Base-by-base conservation (phyloP, 2,329 filamentous ascomycete species). In the Helotiales sp. region DNA sequence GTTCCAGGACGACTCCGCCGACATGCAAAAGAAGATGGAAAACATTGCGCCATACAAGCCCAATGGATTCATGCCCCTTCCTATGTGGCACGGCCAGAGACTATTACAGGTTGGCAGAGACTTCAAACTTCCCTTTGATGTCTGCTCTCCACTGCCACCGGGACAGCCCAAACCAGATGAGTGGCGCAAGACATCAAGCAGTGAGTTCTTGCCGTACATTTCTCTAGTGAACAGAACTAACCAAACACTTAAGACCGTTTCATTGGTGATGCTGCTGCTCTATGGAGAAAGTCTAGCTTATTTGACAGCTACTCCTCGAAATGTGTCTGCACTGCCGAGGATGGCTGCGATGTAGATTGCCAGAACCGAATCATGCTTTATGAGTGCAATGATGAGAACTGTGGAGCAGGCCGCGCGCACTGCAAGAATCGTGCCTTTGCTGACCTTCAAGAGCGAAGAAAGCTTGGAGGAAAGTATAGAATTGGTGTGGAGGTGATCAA, bases 361-460 rank as follows among this genome's bases (percentile, higher is more conserved):
- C 90, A 96, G 70, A 99, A 99, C 73, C 83, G 92, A 61, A 92
- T 92, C 73, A 98, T 98, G 92, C 86, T 96, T 55, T 98, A 97
- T 73, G 95, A 99, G 76, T 99, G 95, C 72, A 91, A 98, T 72
- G 83, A 88, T 47, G 87, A 82, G 57, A 99, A 97, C 72, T 99
- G 95, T 77, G 89, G 87, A 58, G 78, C 93, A 15, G 88, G 89
- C 38, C 79, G 83, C n/a, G 81, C 85, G 19, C 70, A 79, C 49
- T 99, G 95, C 73, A 85, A 84, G 25, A 99, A 99, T 71, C 90
- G 95, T 27, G 88, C 89, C 22, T 99, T 99, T 74, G 86, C 90
- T 29, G 85, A 89, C 60, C 80, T 99, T 38, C 86, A 86, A 33
- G 82, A 86, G 60, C 87, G 95, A 52, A 85, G 84, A 44, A 89